Conservation (phyloP, 2,329 filamentous ascomycete genomes). For the Massarina eburnea region DNA sequence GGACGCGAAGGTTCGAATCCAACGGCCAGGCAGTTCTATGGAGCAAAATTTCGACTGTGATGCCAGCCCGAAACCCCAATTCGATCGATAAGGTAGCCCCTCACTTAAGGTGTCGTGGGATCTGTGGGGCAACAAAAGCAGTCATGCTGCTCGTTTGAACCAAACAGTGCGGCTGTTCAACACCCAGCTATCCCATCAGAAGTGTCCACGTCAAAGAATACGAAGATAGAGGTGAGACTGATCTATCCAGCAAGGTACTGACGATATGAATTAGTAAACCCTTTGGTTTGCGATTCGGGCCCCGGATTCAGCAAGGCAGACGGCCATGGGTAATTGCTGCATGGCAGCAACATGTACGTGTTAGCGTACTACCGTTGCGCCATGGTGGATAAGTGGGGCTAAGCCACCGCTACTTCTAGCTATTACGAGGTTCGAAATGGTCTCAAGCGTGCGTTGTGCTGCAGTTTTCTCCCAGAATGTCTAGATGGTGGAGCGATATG, state of each 20-base stretch:
- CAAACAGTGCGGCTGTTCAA: background rate
- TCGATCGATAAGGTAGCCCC: constrained; percentile 7
- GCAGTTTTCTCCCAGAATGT: background rate
- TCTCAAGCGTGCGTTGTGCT: background rate
- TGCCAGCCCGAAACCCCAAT: background rate
- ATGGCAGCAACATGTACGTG: too few relatives aligned
- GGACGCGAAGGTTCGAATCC: background rate
- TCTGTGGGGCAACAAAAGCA: constrained; percentile 10
- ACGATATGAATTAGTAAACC: background rate
- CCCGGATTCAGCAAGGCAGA: constrained; percentile 1
- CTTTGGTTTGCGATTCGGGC: background rate
- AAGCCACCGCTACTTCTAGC: too few relatives aligned
- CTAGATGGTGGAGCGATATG: background rate
- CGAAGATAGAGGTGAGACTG: constrained; percentile 4
- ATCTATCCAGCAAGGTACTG: constrained; percentile 6
- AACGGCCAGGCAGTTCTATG: too few relatives aligned
- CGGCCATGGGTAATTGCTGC: background rate
- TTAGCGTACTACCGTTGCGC: background rate
- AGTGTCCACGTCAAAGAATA: constrained; percentile 11
- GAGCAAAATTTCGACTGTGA: too few relatives aligned
- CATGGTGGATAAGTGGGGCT: background rate
- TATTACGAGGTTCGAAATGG: background rate
- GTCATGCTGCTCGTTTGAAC: constrained; percentile 12
- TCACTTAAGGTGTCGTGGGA: background rate
- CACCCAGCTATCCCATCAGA: background rate